Evolutionary conservation across 73 alveolate genomes (phyloP), one percentile per base, ranked within the genome.

Genomic region (Stentor roeselii): DNA sequence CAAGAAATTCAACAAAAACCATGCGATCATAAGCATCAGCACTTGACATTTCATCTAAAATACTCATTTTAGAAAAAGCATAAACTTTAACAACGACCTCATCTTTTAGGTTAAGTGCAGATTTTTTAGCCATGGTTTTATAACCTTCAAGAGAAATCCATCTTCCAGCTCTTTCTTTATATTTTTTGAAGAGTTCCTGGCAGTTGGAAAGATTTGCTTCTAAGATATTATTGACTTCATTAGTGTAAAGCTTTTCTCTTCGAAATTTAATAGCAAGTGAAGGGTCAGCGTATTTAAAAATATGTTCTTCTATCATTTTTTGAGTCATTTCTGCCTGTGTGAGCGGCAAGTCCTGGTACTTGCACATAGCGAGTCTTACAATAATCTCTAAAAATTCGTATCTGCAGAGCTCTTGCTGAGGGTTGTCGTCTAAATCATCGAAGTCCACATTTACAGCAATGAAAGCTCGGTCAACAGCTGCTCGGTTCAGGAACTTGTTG

Each of bases 381-480:
- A 90, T 21, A 31, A 90, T 87, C 82, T 90, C 95, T 34, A 87
- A 36, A 83, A 90, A 90, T 78, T 90, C 95, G 59, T 87, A 90
- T 40, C 95, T 75, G 78, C 85, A 50, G 0, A 90, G 82, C 42
- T 87, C 90, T 75, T 88, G 82, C 35, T 90, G 91, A n/a, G 89
- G 76, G 75, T 90, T 90, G 11, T 78, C 90, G 50, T 78, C 67
- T 15, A 40, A 32, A 50, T 86, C 86, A 31, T 78, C 84, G 11
- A 78, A 42, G 11, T 75, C 80, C 3, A 90, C 95, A 59, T 90
- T 90, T 3, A 92, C 86, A 3, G 95, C 90, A 37, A 90, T 90
- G 75, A 87, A 90, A 34, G 84, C 78, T 67, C 91, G 75, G 83
- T 90, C 93, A 40, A 87, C 75, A 0, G 92, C 86, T 0, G 92